Base-by-base conservation (phyloP, 2,329 filamentous ascomycete species). In the Trichophyton simii region DNA sequence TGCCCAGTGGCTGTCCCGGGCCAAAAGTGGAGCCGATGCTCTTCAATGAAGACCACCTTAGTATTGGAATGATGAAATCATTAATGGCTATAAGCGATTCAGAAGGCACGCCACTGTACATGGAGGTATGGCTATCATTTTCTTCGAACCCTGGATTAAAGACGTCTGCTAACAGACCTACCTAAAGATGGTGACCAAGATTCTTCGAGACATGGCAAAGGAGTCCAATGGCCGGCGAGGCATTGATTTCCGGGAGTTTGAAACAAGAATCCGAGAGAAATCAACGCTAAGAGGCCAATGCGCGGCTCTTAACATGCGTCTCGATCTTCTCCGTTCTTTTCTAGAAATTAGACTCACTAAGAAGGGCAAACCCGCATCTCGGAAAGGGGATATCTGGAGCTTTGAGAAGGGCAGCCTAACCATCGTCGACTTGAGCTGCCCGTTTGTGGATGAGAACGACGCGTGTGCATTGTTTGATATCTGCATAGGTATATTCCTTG, bases 381-480 rank as follows among this genome's bases (percentile, higher is more conserved):
- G 18, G 3, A 22, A 42, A 59, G 20, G 41, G 2, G 3, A 36
- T 38, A 62, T 60, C 20, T 66, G 65, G 64, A 25, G 62, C 11
- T 68, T 68, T 61, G 60, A 76, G 58, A 72, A 79, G 0, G 82
- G 83, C 0, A 73, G 76, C 9, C 72, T 88, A 0, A 87, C 83
- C 0, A 86, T 89, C 57, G 75, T 91, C 4, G 88, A 94, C 66
- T 75, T 94, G 0, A 88, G 83, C 0, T 89, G 87, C 68, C 85
- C 87, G 0, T 89, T 86, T 65, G 76, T 91, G 3, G 85, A 85
- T 0, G 71, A 83, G 0, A 81, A 84, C 25, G 83, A 81, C 42
- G 87, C 87, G 0, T 92, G 88, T 67, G 78, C 82, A 0, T 74
- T 92, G 0, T 92, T 92, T 72, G 85, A 87, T 60, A 86, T 91